phyloP scores from a whole-genome alignment of 495 filamentous ascomycete species.

The Penicillium dipodomyicola region DNA sequence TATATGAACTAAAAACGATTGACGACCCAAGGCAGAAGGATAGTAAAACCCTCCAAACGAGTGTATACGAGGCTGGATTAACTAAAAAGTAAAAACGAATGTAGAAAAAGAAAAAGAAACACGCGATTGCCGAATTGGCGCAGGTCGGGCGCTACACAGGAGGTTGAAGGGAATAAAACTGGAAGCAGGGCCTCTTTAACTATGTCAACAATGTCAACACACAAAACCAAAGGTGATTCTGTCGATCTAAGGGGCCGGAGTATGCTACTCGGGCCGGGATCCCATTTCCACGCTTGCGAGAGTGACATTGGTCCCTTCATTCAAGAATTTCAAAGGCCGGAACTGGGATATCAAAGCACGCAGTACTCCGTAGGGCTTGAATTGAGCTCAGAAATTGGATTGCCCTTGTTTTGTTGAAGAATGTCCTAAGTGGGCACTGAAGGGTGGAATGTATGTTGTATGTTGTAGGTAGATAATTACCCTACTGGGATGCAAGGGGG shows the following conservation, averaged over 20 bases:
- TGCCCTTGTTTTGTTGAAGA: slow-evolving; percentile 11
- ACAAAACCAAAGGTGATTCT: neutral
- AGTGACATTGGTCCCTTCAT: slow-evolving; percentile 17
- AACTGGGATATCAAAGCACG: slow-evolving; percentile 2
- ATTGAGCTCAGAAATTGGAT: neutral
- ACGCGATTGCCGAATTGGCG: slow-evolving; percentile 21
- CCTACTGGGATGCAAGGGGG: slow-evolving; percentile 22
- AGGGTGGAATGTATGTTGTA: slow-evolving; percentile 26
- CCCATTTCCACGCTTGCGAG: neutral
- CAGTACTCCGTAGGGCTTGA: neutral
- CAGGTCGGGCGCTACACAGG: slow-evolving; percentile 16
- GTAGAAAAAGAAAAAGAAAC: slow-evolving; percentile 11
- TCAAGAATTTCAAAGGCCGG: slow-evolving; percentile 6
- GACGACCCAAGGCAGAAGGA: slow-evolving; percentile 15
- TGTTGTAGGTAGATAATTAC: slow-evolving; percentile 9
- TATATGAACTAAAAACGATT: slow-evolving; percentile 23
- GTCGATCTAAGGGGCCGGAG: slow-evolving; percentile 25
- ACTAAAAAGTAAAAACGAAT: slow-evolving; percentile 11
- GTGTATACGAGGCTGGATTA: slow-evolving; percentile 13
- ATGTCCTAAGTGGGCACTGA: slow-evolving; percentile 15
- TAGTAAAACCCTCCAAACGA: slow-evolving; percentile 23
- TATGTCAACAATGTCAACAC: too few species aligned
- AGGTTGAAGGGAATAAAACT: neutral
- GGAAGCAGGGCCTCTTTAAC: slow-evolving; percentile 15
- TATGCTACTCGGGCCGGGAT: slow-evolving; percentile 14